Evolutionary conservation across 257 asterid species (phyloP).

Genomic region (Primulina tabacum): DNA sequence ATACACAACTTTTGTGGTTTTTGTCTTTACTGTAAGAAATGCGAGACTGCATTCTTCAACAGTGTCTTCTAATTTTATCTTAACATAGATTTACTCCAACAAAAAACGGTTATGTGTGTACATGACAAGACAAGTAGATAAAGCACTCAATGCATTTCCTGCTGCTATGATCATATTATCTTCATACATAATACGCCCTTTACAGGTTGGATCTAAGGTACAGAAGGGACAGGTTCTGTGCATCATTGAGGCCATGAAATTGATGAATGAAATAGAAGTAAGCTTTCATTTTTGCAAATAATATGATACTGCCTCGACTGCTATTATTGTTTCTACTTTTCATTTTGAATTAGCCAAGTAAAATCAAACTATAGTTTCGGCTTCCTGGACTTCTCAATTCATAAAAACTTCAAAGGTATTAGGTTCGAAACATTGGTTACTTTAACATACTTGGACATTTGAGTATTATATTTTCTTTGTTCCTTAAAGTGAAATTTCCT

Average conservation of each 20-base stretch:
- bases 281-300: conserved; percentile 26
- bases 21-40: neutral
- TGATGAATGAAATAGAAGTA: conserved; percentile 97
- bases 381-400: conserved; percentile 8
- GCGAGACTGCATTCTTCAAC: neutral
- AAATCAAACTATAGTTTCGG: conserved; percentile 7
- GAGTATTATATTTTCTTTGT: neutral
- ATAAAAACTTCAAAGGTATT: too few relatives aligned
- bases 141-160: conserved; percentile 14
- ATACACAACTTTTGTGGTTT: neutral
- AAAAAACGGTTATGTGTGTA: neutral
- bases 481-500: neutral
- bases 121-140: neutral
- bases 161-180: neutral
- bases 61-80: neutral
- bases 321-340: conserved; percentile 15
- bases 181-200: conserved; percentile 13
- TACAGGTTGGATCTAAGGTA: conserved; percentile 84
- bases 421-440: neutral
- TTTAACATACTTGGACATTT: neutral
- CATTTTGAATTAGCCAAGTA: conserved; percentile 7
- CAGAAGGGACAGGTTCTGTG: conserved; percentile 90
- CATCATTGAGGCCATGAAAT: conserved; percentile 91
- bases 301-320: conserved; percentile 20
- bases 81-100: neutral